These are phyloP conservation scores for Pseudogymnoascus sp. DNA, from an alignment of 2,329 filamentous ascomycete species.

Conservation along the genomic window DNA sequence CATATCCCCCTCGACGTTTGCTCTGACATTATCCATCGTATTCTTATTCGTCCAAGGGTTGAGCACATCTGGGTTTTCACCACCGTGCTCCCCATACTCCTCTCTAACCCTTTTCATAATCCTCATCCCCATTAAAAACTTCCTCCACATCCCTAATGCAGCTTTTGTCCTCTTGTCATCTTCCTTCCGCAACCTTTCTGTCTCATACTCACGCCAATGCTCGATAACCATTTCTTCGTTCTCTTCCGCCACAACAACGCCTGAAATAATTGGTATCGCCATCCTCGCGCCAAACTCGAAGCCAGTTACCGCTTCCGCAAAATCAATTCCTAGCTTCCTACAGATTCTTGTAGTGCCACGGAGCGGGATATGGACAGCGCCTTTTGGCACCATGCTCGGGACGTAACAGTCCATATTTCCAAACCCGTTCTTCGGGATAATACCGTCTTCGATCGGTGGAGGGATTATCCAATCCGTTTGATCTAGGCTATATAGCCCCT, in stretches of 20 bases:
- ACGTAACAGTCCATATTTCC: constrained; percentile 97
- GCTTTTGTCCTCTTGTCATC: constrained; percentile 73
- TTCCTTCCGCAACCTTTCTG: constrained; percentile 68
- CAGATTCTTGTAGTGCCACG: constrained; percentile 73
- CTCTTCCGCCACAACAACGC: constrained; percentile 80
- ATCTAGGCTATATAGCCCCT: constrained; percentile 73
- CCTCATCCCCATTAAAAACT: constrained; percentile 75
- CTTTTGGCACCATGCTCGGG: constrained; percentile 81
- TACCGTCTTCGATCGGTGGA: constrained; percentile 71
- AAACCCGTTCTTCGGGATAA: constrained; percentile 89
- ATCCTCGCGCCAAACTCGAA: constrained; percentile 95
- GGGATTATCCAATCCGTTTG: constrained; percentile 97
- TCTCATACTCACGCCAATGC: constrained; percentile 71
- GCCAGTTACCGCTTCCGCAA: constrained; percentile 87
- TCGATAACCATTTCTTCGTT: constrained; percentile 67
- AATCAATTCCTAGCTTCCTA: constrained; percentile 77
- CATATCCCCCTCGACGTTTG: constrained; percentile 24
- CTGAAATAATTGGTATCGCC: constrained; percentile 85
- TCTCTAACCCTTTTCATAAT: constrained; percentile 70
- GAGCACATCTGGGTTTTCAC: constrained; percentile 45
- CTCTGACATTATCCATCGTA: constrained; percentile 22
- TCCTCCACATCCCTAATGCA: constrained; percentile 73
- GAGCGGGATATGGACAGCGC: constrained; percentile 76
- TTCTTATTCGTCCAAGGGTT: constrained; percentile 45
- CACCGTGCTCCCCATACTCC: constrained; percentile 61